Base-by-base conservation (phyloP, 306 rosid genomes). In the Inga oerstediana region DNA sequence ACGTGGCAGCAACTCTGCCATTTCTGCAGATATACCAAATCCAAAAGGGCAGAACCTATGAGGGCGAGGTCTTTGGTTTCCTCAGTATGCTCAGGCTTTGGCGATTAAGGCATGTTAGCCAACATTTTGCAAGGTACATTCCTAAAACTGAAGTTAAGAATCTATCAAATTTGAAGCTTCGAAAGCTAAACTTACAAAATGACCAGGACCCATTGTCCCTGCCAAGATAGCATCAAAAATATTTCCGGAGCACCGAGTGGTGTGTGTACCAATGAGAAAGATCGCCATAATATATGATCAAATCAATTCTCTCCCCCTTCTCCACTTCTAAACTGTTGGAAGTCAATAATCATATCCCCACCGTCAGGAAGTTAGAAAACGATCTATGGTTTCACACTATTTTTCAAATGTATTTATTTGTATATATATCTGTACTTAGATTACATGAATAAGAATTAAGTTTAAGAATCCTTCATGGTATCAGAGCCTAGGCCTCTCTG, bases 21-120 rank as follows among this genome's bases (percentile, higher is more conserved):
- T 87, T 92, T 88, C 88, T 85, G 83, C 76, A 86, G 58, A 73
- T 93, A 67, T 51, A 79, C 87, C 87, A 83, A 88, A 74, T 93
- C 80, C 20, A 88, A 69, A 85, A 89, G 0, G 91, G 92, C 72
- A 75, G 80, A 41, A 39, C 32, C 43, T 81, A 62, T 41, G 62
- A 62, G 14, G 82, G 78, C 37, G 84, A 79, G 46, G 76, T 79
- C 51, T 93, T 93, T 64, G 90, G 92, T 69, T 89, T 93, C 86
- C 89, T 95, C 79, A 89, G 90, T 85, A 62, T 92, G 91, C 97
- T 95, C 72, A 88, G 98, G 64, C 90, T 93, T 32, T 95, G 99
- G 99, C 90, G 98, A 72, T 89, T 95, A 73, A 82, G 94, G 64
- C 98, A 90, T 8, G 95, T 93, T 54, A 58, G 97, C 72, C 85